Evolutionary conservation across 1,284 basidiomycete species (phyloP).

Genomic region (Ustilago lituana): DNA sequence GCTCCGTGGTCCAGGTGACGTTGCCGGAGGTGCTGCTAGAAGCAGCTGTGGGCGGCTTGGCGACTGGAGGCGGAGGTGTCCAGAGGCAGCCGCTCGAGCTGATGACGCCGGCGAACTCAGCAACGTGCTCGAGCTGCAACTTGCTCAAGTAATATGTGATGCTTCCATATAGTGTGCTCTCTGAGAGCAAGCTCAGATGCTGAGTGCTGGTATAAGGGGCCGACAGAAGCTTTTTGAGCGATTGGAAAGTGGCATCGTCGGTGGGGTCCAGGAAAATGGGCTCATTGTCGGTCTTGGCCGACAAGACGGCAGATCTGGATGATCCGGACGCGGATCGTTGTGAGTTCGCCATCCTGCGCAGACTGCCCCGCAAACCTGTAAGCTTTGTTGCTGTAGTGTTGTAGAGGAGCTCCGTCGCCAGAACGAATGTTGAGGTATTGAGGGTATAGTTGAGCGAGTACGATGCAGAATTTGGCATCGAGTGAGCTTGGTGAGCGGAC

Average conservation of each 20-base stretch:
- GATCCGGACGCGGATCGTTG: constrained; percentile 4
- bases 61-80: constrained; percentile 36
- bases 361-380: no score
- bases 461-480: no score
- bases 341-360: constrained; percentile 16
- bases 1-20: constrained; percentile 38
- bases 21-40: constrained; percentile 6
- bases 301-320: constrained; percentile 3
- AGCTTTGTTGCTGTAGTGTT: neutral
- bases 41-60: constrained; percentile 4
- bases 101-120: constrained; percentile 53
- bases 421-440: no score
- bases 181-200: constrained; percentile 56
- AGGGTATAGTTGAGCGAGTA: no score
- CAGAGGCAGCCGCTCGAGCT: constrained; percentile 57
- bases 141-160: constrained; percentile 60
- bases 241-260: constrained; percentile 56
- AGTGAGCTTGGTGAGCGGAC: no score
- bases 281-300: constrained; percentile 13
- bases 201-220: constrained; percentile 55
- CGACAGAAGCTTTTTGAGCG: constrained; percentile 55
- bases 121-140: constrained; percentile 48
- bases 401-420: no score
- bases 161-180: constrained; percentile 56
- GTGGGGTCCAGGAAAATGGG: constrained; percentile 43